These are phyloP conservation scores for Schizothecium vesticola DNA, from an alignment of 495 filamentous ascomycete species.

Conservation along the genomic window DNA sequence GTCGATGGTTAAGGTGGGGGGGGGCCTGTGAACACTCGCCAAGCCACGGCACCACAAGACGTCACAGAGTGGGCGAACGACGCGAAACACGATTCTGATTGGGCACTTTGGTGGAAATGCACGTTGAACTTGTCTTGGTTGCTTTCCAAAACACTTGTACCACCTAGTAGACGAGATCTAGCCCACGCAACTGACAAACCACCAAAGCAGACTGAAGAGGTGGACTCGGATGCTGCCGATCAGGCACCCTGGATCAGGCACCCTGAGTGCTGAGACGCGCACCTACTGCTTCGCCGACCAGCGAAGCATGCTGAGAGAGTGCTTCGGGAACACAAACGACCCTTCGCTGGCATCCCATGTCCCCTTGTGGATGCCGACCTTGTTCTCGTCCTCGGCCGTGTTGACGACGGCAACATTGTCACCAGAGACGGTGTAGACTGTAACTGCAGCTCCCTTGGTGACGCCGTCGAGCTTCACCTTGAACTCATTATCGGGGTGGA, in stretches of 20 bases:
- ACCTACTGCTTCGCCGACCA: conserved; percentile 37
- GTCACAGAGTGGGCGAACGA: neutral
- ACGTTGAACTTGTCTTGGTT: neutral
- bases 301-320: conserved; percentile 59
- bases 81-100: neutral
- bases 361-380: conserved; percentile 54
- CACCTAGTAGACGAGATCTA: neutral
- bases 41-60: neutral
- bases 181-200: neutral
- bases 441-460: conserved; percentile 30
- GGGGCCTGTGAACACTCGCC: neutral
- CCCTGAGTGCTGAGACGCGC: neutral
- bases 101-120: neutral
- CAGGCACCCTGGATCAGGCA: neutral
- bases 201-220: neutral
- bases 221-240: neutral
- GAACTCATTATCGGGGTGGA: conserved; percentile 53
- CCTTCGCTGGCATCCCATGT: conserved; percentile 52
- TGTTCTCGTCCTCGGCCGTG: conserved; percentile 49
- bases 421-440: conserved; percentile 57
- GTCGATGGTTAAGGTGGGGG: neutral
- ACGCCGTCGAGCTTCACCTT: conserved; percentile 53
- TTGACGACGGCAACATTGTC: conserved; percentile 51
- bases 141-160: neutral
- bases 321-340: conserved; percentile 58